A percentile compares a stretch with the other conserved stretches of the same genome.
phyloP scores from a whole-genome alignment of 306 rosid genomes.

The Cyamopsis tetragonoloba region DNA sequence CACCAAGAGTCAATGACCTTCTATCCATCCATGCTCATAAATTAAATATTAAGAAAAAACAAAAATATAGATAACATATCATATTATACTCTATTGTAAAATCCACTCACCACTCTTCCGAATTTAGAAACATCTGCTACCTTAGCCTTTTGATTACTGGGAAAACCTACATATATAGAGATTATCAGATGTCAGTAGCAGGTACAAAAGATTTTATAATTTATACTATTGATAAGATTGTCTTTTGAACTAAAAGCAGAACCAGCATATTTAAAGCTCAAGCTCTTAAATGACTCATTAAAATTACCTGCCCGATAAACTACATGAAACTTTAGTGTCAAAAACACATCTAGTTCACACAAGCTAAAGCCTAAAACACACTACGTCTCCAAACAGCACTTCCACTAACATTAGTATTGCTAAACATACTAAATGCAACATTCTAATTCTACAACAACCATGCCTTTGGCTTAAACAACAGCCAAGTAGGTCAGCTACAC shows the following conservation, averaged over 20 bases:
- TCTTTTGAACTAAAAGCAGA: neutral
- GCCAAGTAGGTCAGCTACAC: neutral
- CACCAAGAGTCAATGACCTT: neutral
- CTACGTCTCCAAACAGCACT: neutral
- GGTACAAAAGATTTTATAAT: neutral
- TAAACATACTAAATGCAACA: neutral
- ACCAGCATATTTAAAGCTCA: conserved; percentile 12
- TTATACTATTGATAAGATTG: neutral
- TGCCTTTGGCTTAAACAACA: neutral
- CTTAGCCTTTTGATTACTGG: conserved; percentile 51
- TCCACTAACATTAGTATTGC: neutral
- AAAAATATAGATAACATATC: neutral
- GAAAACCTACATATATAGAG: conserved; percentile 45
- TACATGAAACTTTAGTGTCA: neutral
- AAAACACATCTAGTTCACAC: neutral
- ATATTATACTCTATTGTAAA: conserved; percentile 25
- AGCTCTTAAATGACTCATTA: conserved; percentile 10
- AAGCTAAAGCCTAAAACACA: conserved; percentile 5
- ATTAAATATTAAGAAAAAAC: neutral
- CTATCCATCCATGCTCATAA: neutral
- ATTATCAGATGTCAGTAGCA: conserved; percentile 16
- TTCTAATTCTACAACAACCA: neutral
- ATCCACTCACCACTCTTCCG: conserved; percentile 63
- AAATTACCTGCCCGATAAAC: neutral
- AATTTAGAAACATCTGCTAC: conserved; percentile 65